Evolutionary conservation across 2,329 filamentous ascomycete genomes (phyloP).

Genomic region (Fusarium dlaminii): DNA sequence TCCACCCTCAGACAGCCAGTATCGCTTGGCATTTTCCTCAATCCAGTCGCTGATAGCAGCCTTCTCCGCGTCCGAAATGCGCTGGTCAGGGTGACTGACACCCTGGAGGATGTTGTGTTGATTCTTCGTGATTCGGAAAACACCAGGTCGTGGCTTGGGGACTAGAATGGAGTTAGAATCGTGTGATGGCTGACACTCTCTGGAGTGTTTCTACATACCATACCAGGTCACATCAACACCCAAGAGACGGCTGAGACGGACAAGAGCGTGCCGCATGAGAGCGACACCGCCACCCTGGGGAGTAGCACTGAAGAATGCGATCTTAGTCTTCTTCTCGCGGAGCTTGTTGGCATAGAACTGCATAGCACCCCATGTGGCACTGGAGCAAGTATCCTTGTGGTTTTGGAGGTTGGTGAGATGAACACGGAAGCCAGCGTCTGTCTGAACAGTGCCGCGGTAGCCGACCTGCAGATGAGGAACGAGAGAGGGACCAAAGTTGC

Average conservation of each 20-base stretch:
- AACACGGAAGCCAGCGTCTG: constrained; percentile 73
- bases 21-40: constrained; percentile 75
- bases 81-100: constrained; percentile 71
- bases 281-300: constrained; percentile 86
- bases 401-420: constrained; percentile 64
- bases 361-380: constrained; percentile 72
- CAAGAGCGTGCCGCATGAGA: constrained; percentile 81
- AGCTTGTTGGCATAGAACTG: constrained; percentile 71
- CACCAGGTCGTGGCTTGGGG: constrained; percentile 79
- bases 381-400: constrained; percentile 69
- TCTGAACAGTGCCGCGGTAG: constrained; percentile 74
- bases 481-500: constrained; percentile 77
- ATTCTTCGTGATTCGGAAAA: constrained; percentile 86
- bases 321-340: constrained; percentile 69
- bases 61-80: constrained; percentile 71
- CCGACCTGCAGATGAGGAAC: constrained; percentile 75
- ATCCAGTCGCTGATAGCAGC: constrained; percentile 76
- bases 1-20: constrained; percentile 76
- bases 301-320: constrained; percentile 83
- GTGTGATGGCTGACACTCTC: no score
- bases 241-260: constrained; percentile 73
- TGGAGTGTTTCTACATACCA: constrained; percentile 51
- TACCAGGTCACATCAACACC: constrained; percentile 80
- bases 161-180: constrained; percentile 54
- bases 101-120: constrained; percentile 91